Base-by-base conservation (phyloP, 768 basidiomycete species). In the Leccinellum rugosiceps region DNA sequence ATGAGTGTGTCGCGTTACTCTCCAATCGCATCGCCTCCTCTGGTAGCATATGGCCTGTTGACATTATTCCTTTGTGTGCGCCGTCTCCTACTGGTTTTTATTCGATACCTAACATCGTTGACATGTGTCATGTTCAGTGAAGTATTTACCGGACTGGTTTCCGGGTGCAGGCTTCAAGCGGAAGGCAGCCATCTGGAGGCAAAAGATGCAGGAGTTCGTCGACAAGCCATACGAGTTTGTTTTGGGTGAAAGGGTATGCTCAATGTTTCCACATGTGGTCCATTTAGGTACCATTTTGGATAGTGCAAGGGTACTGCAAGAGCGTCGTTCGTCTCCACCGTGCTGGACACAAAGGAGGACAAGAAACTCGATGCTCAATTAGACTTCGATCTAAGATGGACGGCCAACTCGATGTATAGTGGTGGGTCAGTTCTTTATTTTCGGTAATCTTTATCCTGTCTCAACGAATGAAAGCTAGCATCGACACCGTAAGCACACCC, bases 401-500 rank as follows among this genome's bases (percentile, higher is more conserved):
- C 86, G 1, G 89, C 90, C n/a, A 90, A 90, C 68, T 90, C 88
- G 30, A 89, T 91, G 86, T 90, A 87, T 66, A 74, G 78, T 6
- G 75, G 75, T 69, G 67, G 62, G 74, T 65, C 41, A 35, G 57
- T 3, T 53, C 11, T 44, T 19, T 15, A 38, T 56, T 14, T 17
- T 28, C 14, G n/a, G 14, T 14, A 7, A 0, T 3, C 11, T 13
- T 34, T 23, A 23, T 14, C 6, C 9, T 54, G 28, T 13, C 31
- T 52, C 41, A 34, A 51, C 44, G 31, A 17, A 17, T 32, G 13
- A 8, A 15, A 57, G 83, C 80, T 15, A 85, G 85, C 62, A 76
- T 81, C 35, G 87, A 89, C 63, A 88, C 86, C 0, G 87, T 85
- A 58, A 62, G 72, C 61, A 23, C 17, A 2, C n/a, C 7, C 43